Evolutionary conservation across 495 filamentous ascomycete species (phyloP).

Genomic region (Annulohypoxylon bovei): DNA sequence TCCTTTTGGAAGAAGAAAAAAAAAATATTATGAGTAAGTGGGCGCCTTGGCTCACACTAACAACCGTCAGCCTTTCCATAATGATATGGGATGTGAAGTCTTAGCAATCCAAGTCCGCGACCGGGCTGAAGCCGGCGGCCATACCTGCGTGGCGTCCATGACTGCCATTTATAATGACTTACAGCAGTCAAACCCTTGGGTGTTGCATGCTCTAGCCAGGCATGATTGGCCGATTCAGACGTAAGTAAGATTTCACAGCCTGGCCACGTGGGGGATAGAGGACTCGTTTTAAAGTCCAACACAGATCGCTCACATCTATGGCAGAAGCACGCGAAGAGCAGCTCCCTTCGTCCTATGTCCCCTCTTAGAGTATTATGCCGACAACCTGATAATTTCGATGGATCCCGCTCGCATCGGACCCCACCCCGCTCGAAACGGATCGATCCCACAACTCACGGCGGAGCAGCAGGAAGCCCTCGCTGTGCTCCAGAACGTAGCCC

Average conservation of each 20-base stretch:
- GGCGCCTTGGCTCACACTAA: neutral
- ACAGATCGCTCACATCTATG: neutral
- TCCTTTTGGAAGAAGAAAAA: neutral
- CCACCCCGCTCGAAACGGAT: slow-evolving; percentile 42
- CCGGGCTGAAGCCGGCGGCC: slow-evolving; percentile 49
- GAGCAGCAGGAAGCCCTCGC: slow-evolving; percentile 52
- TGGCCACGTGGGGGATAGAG: neutral
- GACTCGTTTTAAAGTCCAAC: neutral
- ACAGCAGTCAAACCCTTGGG: slow-evolving; percentile 42
- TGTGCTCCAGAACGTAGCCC: slow-evolving; percentile 46
- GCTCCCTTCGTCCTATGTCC: slow-evolving; percentile 50
- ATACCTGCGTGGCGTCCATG: slow-evolving; percentile 56
- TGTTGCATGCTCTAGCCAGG: slow-evolving; percentile 44
- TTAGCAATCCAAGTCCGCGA: slow-evolving; percentile 56
- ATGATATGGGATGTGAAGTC: slow-evolving; percentile 56
- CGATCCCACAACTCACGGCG: slow-evolving; percentile 47
- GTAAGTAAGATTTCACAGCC: slow-evolving; percentile 42
- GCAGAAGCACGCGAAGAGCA: slow-evolving; percentile 49
- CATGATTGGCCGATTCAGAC: slow-evolving; percentile 56
- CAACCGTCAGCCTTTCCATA: slow-evolving; percentile 55
- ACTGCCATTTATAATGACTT: slow-evolving; percentile 55
- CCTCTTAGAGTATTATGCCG: slow-evolving; percentile 49
- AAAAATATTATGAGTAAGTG: neutral
- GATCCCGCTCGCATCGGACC: slow-evolving; percentile 58
- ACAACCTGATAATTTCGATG: slow-evolving; percentile 50